These are phyloP conservation scores for Hylodesmum podocarpum DNA, from an alignment of 306 rosid genomes.

Conservation along the genomic window DNA sequence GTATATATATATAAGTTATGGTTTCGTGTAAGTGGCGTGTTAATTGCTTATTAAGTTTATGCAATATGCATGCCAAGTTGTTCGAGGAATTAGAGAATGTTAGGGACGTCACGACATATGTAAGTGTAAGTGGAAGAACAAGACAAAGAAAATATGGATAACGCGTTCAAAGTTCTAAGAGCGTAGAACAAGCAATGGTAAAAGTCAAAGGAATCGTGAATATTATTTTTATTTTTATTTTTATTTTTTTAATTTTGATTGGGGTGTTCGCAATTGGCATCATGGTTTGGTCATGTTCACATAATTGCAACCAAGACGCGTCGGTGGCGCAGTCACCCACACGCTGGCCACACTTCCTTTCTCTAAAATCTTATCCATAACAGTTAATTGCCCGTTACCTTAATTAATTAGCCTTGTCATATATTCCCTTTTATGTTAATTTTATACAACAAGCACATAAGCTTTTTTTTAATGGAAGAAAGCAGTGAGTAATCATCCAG, in stretches of 20 bases:
- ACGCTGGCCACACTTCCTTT: background rate
- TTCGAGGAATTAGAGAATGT: background rate
- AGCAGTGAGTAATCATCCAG: no score
- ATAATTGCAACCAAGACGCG: background rate
- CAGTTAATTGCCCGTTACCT: background rate
- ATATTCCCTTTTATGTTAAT: no score
- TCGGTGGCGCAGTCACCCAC: background rate
- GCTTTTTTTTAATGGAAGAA: no score
- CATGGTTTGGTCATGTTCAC: no score
- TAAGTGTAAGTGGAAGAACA: background rate
- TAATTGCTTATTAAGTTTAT: no score
- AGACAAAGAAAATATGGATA: background rate
- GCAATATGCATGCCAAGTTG: background rate
- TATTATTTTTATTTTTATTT: background rate
- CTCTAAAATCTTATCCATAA: background rate
- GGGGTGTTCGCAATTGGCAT: background rate
- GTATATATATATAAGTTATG: background rate
- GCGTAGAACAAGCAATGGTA: background rate
- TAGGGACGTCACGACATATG: background rate
- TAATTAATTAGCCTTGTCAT: no score
- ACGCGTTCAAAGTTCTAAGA: conserved; percentile 21
- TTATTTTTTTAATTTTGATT: background rate
- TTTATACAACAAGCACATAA: no score
- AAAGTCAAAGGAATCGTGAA: conserved; percentile 18
- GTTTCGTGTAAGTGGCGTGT: background rate